These are phyloP conservation scores for Psidium guajava DNA, from an alignment of 345 rosid genomes.

Conservation along the genomic window DNA sequence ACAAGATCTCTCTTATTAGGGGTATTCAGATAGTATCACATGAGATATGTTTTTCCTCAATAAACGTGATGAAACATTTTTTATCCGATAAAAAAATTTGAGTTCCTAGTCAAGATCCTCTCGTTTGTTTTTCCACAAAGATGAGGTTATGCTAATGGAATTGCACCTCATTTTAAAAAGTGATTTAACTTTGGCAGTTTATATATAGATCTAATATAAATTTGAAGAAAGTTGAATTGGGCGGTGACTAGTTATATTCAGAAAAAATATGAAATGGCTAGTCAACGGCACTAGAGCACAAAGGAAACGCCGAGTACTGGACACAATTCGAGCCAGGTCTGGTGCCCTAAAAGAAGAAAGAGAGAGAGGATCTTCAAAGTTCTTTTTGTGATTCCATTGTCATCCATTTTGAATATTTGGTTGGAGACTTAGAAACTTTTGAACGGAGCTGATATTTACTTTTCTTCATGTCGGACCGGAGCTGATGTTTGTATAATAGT, in stretches of 20 bases:
- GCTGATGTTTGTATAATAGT: background rate
- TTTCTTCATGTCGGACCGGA: background rate
- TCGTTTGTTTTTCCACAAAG: background rate
- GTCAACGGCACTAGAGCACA: background rate
- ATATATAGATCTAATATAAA: background rate
- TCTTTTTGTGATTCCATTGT: background rate
- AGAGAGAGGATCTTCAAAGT: background rate
- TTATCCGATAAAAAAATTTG: background rate
- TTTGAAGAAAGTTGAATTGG: background rate
- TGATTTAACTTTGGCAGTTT: background rate
- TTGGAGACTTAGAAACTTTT: background rate
- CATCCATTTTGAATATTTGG: background rate
- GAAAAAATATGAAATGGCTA: background rate
- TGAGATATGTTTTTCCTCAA: background rate
- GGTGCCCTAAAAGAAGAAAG: background rate
- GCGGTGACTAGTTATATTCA: background rate
- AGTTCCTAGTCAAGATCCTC: background rate
- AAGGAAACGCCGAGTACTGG: background rate
- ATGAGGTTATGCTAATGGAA: background rate
- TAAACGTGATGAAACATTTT: background rate
- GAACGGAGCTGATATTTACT: background rate
- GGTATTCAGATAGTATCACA: background rate
- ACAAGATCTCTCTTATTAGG: background rate
- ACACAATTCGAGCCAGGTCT: background rate
- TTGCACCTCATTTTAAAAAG: background rate